Percentiles rank a stretch among this genome's conserved stretches.
These are phyloP conservation scores for Nitzschia sp. DNA, from an alignment of 108 stramenopile genomes.

Conservation along the genomic window DNA sequence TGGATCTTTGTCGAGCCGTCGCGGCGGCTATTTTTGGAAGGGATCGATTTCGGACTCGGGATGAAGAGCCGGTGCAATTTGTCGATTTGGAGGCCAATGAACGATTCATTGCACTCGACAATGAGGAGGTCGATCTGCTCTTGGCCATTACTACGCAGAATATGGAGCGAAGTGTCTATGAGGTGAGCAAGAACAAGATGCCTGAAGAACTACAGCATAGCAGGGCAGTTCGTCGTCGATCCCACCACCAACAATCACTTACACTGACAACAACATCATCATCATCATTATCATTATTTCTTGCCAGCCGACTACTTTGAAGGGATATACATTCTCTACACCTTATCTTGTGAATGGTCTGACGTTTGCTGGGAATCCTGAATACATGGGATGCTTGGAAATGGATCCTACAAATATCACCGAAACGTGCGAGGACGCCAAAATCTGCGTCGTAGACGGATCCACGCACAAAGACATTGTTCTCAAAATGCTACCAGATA, in stretches of 20 bases:
- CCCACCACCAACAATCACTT: too few species aligned
- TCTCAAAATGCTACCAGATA: not conserved
- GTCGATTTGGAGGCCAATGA: not conserved
- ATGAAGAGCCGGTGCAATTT: constrained; percentile 5
- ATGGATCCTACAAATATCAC: constrained; percentile 2
- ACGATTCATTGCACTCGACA: constrained; percentile 5
- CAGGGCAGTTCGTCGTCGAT: too few species aligned
- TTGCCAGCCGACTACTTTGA: constrained; percentile 6
- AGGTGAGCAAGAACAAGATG: not conserved
- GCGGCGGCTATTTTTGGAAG: constrained; percentile 7
- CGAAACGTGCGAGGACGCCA: constrained; percentile 20
- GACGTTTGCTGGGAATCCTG: constrained; percentile 31
- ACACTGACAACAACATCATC: too few species aligned
- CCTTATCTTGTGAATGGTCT: constrained; percentile 51
- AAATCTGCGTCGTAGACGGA: constrained; percentile 31
- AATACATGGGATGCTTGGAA: constrained; percentile 39
- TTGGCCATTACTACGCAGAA: constrained; percentile 5
- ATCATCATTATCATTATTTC: not conserved
- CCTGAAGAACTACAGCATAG: too few species aligned
- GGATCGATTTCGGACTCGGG: constrained; percentile 10
- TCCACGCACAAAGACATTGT: constrained; percentile 26
- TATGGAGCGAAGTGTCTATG: constrained; percentile 16
- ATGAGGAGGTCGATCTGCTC: constrained; percentile 6
- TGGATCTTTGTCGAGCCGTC: constrained; percentile 7
- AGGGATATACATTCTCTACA: constrained; percentile 34